Evolutionary conservation across 2,329 filamentous ascomycete genomes (phyloP), one percentile per base, ranked within the genome.

Genomic region (Fusarium pseudocircinatum): DNA sequence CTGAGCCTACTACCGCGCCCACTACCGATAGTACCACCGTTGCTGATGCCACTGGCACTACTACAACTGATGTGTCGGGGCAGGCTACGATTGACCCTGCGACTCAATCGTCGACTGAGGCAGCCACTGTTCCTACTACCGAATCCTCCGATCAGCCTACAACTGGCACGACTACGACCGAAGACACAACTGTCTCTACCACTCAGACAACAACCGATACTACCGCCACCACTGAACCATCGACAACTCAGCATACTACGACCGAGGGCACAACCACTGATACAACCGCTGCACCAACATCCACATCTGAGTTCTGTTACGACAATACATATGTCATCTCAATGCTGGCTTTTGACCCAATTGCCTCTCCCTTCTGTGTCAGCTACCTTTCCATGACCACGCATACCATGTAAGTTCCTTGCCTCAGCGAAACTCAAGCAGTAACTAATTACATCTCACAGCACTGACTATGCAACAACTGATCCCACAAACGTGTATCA

Each of bases 371-470:
- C 14, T 60, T 60, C 14, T 60, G 44, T n/a, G 28, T 60, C 13
- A 53, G 57, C 28, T 60, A 53, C 10, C 26, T 60, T 2, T 60
- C 57, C 11, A 24, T 60, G 28, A 13, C 36, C 10, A 34, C 44
- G 18, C 36, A 60, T 12, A 18, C 13, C 8, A 39, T 53, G 44
- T 40, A 40, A 34, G 34, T 18, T 10, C 34, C 10, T 1, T 2
- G 5, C 3, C 7, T 4, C 39, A 11, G 3, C 7, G 1, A 5
- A 18, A 4, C 7, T 18, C 10, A 6, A 8, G 7, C 28, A 7
- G 2, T 43, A 2, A 7, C 54, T 47, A 0, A 30, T 26, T 2
- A 1, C 22, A 7, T 14, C 12, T 2, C 26, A 2, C 44, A 59
- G 56, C 2, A 59, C 56, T 4, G 34, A 59, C 6, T 39, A 32